Base-by-base conservation (phyloP, 441 rosid genomes). In the Eruca vesicaria region DNA sequence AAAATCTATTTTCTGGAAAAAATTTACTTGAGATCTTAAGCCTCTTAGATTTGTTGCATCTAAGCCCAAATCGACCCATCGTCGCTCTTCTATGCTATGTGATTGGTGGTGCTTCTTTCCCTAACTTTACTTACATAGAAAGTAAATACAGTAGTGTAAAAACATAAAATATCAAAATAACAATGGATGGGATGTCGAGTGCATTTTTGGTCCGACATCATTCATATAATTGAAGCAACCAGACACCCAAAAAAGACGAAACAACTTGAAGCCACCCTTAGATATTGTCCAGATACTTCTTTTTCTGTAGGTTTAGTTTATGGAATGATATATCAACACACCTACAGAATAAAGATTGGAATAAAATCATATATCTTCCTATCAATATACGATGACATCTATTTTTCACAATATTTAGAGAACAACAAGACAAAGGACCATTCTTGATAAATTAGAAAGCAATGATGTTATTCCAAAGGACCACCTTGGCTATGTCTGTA, bases 161-260 rank as follows among this genome's bases (percentile, higher is more conserved):
- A 56, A 41, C 18, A 52, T 23, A 55, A 55, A 58, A 35, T 29
- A 63, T 38, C 52, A 62, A n/a, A 33, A 32, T 2, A 32, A 36
- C 10, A 45, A 11, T 66, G 67, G 57, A 59, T 50, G 63, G 33
- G 63, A 68, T 68, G 6, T 68, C 20, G 11, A 58, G 68, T 52
- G 21, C 32, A 68, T 48, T 68, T 52, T 52, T 68, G 57, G 57
- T 9, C 79, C 75, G 65, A 41, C 71, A 76, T 38, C n/a, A 38
- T 61, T 55, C 70, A 69, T 23, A 76, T 69, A 63, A 76, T 76
- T 55, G 74, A 55, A 62, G 59, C 36, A 53, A 60, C 36, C 6
- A 53, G 21, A 29, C 71, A 56, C 58, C 50, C 63, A 36, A 68
- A 75, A 68, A 6, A 18, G 58, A 52, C 28, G 69, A 75, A 75